These are phyloP conservation scores for Xylariaceae sp. DNA, from an alignment of 2,329 filamentous ascomycete genomes.

Conservation along the genomic window DNA sequence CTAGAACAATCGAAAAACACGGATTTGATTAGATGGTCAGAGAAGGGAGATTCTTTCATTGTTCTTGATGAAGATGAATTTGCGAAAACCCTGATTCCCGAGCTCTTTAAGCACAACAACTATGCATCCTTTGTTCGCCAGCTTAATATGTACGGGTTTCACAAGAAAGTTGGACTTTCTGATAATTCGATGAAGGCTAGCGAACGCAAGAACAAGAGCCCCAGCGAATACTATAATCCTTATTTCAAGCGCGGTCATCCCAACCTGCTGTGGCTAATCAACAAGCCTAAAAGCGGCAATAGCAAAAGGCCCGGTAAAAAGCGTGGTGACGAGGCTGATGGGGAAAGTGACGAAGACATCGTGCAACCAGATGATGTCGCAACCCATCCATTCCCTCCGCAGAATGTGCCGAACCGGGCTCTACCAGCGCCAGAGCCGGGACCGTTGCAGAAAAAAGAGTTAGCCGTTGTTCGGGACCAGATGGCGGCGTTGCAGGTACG, in stretches of 20 bases:
- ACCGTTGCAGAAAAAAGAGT: conserved; percentile 68
- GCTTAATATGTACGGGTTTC: conserved; percentile 97
- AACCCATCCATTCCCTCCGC: conserved; percentile 44
- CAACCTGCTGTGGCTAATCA: conserved; percentile 92
- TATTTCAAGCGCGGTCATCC: conserved; percentile 94
- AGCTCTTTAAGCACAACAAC: conserved; percentile 99
- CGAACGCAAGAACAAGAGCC: conserved; percentile 95
- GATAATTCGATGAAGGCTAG: conserved; percentile 98
- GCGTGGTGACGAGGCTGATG: conserved; percentile 64
- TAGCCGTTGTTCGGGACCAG: conserved; percentile 77
- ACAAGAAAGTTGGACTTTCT: conserved; percentile 90
- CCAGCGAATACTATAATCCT: conserved; percentile 96
- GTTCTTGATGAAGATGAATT: conserved; percentile 98
- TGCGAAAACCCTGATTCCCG: conserved; percentile 93
- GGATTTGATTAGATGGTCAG: conserved; percentile 94
- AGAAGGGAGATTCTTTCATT: conserved; percentile 94
- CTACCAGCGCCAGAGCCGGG: conserved; percentile 49
- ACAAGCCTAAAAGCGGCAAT: conserved; percentile 81
- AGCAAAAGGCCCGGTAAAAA: conserved; percentile 62
- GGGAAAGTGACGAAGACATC: conserved; percentile 72
- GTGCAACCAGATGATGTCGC: conserved; percentile 43
- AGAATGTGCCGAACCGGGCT: conserved; percentile 38
- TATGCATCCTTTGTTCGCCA: conserved; percentile 96
- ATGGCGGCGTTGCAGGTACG: conserved; percentile 81
- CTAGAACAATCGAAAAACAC: conserved; percentile 91